Evolutionary conservation across 345 rosid genomes (phyloP).

Genomic region (Hirschfeldia incana): DNA sequence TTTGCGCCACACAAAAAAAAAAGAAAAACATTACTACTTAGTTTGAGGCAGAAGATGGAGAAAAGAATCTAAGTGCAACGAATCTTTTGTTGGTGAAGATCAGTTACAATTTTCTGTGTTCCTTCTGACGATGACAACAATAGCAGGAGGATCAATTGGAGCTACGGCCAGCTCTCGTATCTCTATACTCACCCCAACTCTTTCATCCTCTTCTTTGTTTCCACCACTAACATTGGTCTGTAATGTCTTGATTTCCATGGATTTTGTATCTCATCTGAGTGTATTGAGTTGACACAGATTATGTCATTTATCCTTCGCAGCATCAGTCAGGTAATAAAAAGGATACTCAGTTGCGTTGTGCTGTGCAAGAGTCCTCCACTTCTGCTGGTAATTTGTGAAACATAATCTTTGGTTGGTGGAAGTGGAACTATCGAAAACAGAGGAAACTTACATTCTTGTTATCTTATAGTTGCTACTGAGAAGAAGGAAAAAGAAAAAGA

Average conservation of each 20-base stretch:
- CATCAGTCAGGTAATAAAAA: slow-evolving; percentile 49
- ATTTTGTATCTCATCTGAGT: neutral
- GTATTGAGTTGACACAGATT: neutral
- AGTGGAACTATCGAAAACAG: neutral
- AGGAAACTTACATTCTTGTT: neutral
- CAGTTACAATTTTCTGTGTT: slow-evolving; percentile 7
- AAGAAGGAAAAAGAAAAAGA: slow-evolving; percentile 35
- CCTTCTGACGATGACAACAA: slow-evolving; percentile 48
- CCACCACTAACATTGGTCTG: slow-evolving; percentile 48
- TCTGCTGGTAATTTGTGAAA: slow-evolving; percentile 50
- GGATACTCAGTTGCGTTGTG: slow-evolving; percentile 48
- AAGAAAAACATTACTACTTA: neutral
- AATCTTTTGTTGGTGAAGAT: slow-evolving; percentile 14
- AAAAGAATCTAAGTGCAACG: slow-evolving; percentile 22
- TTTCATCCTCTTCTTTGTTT: slow-evolving; percentile 36
- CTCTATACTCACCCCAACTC: slow-evolving; percentile 44
- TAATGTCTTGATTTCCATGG: neutral
- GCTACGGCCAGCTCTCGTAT: slow-evolving; percentile 51
- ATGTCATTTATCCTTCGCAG: neutral
- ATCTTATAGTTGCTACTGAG: slow-evolving; percentile 47
- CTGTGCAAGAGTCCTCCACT: slow-evolving; percentile 74
- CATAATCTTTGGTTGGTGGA: neutral
- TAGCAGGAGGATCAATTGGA: slow-evolving; percentile 56
- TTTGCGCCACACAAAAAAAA: slow-evolving; percentile 31
- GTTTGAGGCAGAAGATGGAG: slow-evolving; percentile 12